Conservation (phyloP, 2,329 filamentous ascomycete genomes). For the Nemania diffusa region DNA sequence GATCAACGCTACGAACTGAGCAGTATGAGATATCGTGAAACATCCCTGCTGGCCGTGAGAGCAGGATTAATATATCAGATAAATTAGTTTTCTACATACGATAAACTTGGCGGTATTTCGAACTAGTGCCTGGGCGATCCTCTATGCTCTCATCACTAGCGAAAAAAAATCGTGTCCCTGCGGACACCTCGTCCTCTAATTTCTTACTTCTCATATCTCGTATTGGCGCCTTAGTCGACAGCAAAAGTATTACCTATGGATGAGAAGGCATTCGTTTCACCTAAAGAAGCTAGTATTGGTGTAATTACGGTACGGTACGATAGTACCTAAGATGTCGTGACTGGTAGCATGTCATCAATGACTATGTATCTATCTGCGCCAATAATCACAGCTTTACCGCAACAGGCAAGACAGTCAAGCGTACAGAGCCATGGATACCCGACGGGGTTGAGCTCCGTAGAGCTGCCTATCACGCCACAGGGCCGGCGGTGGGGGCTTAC, state of each 20-base stretch:
- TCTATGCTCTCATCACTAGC: too few species aligned
- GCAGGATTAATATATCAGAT: too few species aligned
- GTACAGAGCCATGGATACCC: not conserved
- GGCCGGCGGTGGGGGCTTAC: not conserved
- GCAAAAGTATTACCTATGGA: not conserved
- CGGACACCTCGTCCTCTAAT: too few species aligned
- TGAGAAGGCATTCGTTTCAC: not conserved
- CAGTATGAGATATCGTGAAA: too few species aligned
- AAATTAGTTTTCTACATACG: too few species aligned
- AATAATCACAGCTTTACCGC: slow-evolving; percentile 13
- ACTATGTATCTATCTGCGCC: not conserved
- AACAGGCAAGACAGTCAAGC: slow-evolving; percentile 12
- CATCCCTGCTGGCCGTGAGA: too few species aligned
- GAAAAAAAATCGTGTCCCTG: too few species aligned
- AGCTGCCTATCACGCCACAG: slow-evolving; percentile 13
- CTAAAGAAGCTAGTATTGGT: not conserved
- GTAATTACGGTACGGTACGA: not conserved
- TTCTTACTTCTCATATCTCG: too few species aligned
- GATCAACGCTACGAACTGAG: too few species aligned
- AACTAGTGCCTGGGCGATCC: too few species aligned
- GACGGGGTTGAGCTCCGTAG: not conserved
- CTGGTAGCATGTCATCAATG: not conserved
- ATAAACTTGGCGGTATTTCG: too few species aligned
- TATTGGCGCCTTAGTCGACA: not conserved
- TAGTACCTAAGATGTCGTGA: slow-evolving; percentile 22